Percentiles rank a stretch among this genome's conserved stretches.
Conservation (phyloP, 2,329 filamentous ascomycete genomes). For the Xylogone sp. region DNA sequence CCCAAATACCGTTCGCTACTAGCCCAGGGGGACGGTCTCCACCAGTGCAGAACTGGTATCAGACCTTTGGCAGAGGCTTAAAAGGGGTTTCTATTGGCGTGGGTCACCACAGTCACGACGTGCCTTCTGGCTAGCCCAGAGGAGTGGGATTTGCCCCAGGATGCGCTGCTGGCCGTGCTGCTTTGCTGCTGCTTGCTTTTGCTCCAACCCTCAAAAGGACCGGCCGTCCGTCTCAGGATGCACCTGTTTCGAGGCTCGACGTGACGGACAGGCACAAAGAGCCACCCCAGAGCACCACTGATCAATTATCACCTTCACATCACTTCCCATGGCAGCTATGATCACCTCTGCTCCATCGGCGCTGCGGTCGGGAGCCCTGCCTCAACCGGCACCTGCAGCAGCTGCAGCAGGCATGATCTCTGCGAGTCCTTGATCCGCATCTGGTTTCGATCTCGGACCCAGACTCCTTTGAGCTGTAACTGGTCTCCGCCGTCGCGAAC, state of each 20-base stretch:
- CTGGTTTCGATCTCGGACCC: too few relatives aligned
- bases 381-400: neutral
- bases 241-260: neutral
- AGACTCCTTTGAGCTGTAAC: neutral
- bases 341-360: neutral
- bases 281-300: neutral
- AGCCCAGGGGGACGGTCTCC: neutral
- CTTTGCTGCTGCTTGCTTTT: too few relatives aligned
- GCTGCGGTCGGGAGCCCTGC: too few relatives aligned
- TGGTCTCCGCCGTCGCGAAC: neutral
- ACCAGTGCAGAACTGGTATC: neutral
- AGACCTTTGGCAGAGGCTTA: neutral
- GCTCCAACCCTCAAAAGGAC: neutral
- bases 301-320: neutral
- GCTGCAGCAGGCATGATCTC: neutral
- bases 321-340: neutral
- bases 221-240: neutral
- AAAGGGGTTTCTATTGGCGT: neutral
- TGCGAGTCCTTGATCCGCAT: neutral
- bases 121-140: neutral
- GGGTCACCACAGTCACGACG: neutral
- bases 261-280: neutral
- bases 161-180: too few relatives aligned
- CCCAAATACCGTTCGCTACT: slow-evolving; percentile 7
- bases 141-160: neutral